Base-by-base conservation (phyloP, 2,329 filamentous ascomycete species). In the Pyrenochaeta sp. region DNA sequence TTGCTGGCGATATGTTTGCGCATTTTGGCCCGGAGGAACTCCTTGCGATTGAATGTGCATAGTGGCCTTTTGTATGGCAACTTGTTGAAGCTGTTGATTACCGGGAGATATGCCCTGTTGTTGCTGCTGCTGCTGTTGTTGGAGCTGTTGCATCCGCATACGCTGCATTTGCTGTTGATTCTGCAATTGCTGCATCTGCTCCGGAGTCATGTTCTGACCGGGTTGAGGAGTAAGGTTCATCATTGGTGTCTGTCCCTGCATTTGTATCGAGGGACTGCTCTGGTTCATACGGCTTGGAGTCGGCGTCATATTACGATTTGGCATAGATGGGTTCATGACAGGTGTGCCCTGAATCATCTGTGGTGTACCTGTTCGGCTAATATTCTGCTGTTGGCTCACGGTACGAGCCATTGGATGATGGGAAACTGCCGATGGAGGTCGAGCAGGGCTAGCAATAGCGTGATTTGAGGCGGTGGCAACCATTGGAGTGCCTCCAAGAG, bases 401-500 rank as follows among this genome's bases (percentile, higher is more conserved):
- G 69, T 71, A 29, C 75, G 73, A 14, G 66, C 71, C 74, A 77
- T 77, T 18, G 68, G 66, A 31, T 75, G 71, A 51, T 75, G 72
- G 11, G 71, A 72, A n/a, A 77, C 64, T 7, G 70, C 68, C 30
- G 75, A 77, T n/a, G 69, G 68, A 29, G 75, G 74, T 41, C 74
- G 66, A 39, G 72, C 68, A 37, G 74, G 74, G 47, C 74, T 76
- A 39, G 72, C 73, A 18, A 73, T 74, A 37, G 64, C 69, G 39
- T 76, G 71, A 36, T 71, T 76, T 15, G 75, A 76, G 12, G 70
- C 66, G 10, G 73, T 72, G 20, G 72, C 61, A 7, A 68, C 72
- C 79, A 81, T 81, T 3, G 78, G 75, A 33, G 80, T 79, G 20
- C 79, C 77, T 33, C 75, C 77, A 60, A 76, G 72, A 4, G 71